Evolutionary conservation across 176 grass and related monocot species (phyloP).

Genomic region (Oryza glumipatula): DNA sequence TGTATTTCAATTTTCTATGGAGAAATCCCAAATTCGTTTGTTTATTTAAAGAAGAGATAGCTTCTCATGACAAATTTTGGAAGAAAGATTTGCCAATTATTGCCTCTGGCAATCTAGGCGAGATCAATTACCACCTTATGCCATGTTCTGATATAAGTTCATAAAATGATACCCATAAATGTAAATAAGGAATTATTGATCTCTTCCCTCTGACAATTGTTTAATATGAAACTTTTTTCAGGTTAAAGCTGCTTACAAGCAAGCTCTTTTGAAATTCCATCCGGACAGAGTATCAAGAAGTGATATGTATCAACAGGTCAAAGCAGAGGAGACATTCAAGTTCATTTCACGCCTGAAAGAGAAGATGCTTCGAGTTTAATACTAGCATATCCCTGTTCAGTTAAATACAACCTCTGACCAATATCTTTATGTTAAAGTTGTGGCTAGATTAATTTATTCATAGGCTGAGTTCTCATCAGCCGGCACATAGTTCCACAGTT

Average conservation of each 20-base stretch:
- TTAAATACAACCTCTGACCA: background rate
- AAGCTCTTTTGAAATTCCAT: slow-evolving; percentile 86
- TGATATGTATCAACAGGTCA: slow-evolving; percentile 79
- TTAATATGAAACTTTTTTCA: slow-evolving; percentile 46
- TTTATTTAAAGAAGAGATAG: background rate
- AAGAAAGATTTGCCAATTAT: background rate
- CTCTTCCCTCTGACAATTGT: background rate
- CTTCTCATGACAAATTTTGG: background rate
- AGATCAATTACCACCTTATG: slow-evolving; percentile 3
- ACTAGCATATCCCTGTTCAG: slow-evolving; percentile 23
- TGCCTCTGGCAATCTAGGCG: background rate
- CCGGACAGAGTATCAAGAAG: slow-evolving; percentile 76
- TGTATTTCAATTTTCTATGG: slow-evolving; percentile 3
- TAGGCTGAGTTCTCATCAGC: slow-evolving; percentile 28
- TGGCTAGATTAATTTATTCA: background rate
- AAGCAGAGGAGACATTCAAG: slow-evolving; percentile 97
- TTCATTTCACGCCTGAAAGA: slow-evolving; percentile 93
- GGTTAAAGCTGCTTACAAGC: slow-evolving; percentile 85
- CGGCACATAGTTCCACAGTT: background rate
- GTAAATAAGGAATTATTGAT: background rate
- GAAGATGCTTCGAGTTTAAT: slow-evolving; percentile 48
- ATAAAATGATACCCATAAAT: background rate
- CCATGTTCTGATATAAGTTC: background rate
- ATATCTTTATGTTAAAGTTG: background rate
- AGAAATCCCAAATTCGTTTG: background rate